phyloP scores from a whole-genome alignment of 768 basidiomycete genomes.

The Lyophyllum shimeji region DNA sequence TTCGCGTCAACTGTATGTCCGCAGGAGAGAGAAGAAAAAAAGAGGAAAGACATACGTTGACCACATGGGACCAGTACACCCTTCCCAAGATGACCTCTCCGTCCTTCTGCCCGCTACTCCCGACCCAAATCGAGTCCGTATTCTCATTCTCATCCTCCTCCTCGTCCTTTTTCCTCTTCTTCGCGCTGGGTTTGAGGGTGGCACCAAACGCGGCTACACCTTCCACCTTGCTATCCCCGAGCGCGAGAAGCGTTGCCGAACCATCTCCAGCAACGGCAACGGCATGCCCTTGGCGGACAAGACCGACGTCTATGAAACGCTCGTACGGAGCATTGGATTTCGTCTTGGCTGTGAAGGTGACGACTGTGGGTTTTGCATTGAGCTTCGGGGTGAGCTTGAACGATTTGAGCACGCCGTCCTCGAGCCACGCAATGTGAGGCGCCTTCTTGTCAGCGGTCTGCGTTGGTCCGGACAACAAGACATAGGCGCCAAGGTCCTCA shows the following conservation, averaged over 20 bases:
- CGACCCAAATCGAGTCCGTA: slow-evolving; percentile 14
- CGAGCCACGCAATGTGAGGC: slow-evolving; percentile 53
- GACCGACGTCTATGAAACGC: slow-evolving; percentile 59
- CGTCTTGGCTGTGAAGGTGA: slow-evolving; percentile 23
- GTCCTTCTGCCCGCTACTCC: background rate
- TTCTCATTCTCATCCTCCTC: slow-evolving; percentile 3
- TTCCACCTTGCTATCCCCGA: slow-evolving; percentile 42
- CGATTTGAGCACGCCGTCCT: slow-evolving; percentile 48
- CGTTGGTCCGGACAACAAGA: slow-evolving; percentile 22
- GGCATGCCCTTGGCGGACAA: slow-evolving; percentile 55
- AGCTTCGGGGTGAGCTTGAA: slow-evolving; percentile 53
- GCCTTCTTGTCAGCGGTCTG: slow-evolving; percentile 1
- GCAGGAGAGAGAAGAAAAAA: background rate
- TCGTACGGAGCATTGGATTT: slow-evolving; percentile 35
- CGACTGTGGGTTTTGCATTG: slow-evolving; percentile 40
- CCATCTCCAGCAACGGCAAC: slow-evolving; percentile 60
- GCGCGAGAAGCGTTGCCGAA: slow-evolving; percentile 51
- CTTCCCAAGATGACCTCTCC: slow-evolving; percentile 15
- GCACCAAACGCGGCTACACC: slow-evolving; percentile 56
- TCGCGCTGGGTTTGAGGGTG: slow-evolving; percentile 40
- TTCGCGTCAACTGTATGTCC: background rate
- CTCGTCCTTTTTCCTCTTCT: background rate
- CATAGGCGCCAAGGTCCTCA: slow-evolving; percentile 29
- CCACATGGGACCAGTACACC: slow-evolving; percentile 21
- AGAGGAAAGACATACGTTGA: background rate